These are phyloP conservation scores for Neonectria coccinea DNA, from an alignment of 2,329 filamentous ascomycete genomes.

Conservation along the genomic window DNA sequence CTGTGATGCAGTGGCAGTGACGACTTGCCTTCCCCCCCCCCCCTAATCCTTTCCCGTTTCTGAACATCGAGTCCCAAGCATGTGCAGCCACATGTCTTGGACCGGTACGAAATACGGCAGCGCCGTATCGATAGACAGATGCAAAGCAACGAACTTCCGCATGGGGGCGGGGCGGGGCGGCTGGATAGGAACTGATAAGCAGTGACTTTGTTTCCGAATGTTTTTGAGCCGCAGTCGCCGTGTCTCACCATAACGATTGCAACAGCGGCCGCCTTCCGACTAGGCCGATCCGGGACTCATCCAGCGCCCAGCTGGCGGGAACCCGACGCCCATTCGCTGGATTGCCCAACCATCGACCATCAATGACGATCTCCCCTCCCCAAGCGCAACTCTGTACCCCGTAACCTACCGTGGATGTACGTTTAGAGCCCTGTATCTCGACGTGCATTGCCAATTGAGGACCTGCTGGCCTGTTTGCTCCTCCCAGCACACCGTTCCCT, in stretches of 20 bases:
- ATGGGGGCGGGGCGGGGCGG: background rate
- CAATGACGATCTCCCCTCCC: background rate
- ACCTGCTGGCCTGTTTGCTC: background rate
- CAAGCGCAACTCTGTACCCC: background rate
- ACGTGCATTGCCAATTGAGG: background rate
- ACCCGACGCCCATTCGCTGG: conserved; percentile 22
- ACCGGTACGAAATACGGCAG: background rate
- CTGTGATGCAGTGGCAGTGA: background rate
- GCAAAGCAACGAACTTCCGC: background rate
- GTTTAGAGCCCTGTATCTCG: background rate
- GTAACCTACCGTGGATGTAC: background rate
- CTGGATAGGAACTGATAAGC: background rate
- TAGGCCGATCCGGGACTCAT: conserved; percentile 24
- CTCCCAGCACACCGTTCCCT: background rate
- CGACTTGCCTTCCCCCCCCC: background rate
- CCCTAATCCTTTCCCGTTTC: background rate
- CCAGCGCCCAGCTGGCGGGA: conserved; percentile 26
- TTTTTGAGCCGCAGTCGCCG: conserved; percentile 13
- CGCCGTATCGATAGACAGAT: background rate
- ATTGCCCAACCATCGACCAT: conserved; percentile 19
- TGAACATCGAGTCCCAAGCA: background rate
- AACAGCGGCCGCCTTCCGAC: conserved; percentile 9
- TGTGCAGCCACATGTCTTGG: background rate
- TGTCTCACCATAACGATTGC: conserved; percentile 17
- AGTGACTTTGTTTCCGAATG: background rate